Base-by-base conservation (phyloP, 768 basidiomycete genomes). In the Galerina marginata region DNA sequence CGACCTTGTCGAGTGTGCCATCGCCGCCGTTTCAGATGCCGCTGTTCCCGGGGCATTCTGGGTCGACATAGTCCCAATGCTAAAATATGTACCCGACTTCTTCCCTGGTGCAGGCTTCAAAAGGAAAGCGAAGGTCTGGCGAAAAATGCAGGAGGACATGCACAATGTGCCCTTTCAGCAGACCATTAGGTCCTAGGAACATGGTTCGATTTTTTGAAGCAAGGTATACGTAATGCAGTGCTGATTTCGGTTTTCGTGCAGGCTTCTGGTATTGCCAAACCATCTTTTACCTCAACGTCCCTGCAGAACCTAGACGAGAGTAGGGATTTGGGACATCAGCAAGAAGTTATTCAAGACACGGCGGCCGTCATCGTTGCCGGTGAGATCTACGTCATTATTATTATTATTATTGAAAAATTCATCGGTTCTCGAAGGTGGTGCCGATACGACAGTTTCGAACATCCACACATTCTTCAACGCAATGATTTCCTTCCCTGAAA, bases 31-130 rank as follows among this genome's bases (percentile, higher is more conserved):
- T 67, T 6, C n/a, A n/a, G 62, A 69, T 29, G 79, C 80, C 1
- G 68, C 74, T 0, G 65, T 75, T 15, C 78, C 78, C 2, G 83
- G 81, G 11, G 62, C 73, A 38, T 83, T 77, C 60, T 68, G 83
- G 3, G 82, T 87, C 6, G 83, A 85, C 50, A 49, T 69, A 7
- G 43, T 82, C 1, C 78, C 79, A 0, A 42, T 69, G 7, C 70
- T 81, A 16, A 75, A 75, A 65, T 70, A 83, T 61, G 66, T 89
- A 0, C 88, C 89, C 0, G 64, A 68, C 43, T 90, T 83, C 83
- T 67, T 84, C 39, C 88, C 88, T 2, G 88, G 87, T 12, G 81
- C 85, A 0, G 78, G 78, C 0, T 90, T 88, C 78, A 76, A 84
- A 66, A 75, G 75, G 36, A 81, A 84, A 54, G 87, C 85, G 0